Evolutionary conservation across 1,284 basidiomycete genomes (phyloP), one percentile per base, ranked within the genome.

Genomic region (Puccinia horiana): DNA sequence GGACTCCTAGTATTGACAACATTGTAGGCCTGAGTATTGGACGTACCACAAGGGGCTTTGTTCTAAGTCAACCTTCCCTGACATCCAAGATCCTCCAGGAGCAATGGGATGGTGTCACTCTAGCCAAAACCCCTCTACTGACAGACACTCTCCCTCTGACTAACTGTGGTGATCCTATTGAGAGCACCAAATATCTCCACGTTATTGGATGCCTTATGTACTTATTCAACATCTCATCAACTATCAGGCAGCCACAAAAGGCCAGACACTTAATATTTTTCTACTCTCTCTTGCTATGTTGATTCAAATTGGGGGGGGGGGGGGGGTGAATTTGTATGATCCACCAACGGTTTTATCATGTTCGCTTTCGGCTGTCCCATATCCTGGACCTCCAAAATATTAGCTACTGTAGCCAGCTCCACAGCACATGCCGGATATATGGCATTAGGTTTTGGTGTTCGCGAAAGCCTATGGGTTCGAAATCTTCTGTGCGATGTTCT

Each of bases 241-340:
- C n/a, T 76, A 76, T 26, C 23, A 65, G 3, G 56, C 18, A 0
- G 11, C n/a, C 11, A 76, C 75, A n/a, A n/a, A n/a, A n/a, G n/a
- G n/a, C n/a, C n/a, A n/a, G n/a, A n/a, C n/a, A n/a, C n/a, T n/a
- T n/a, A n/a, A n/a, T n/a, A n/a, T n/a, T n/a, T n/a, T 8, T 0
- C n/a, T 9, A 20, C 29, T 20, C 20, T 79, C 1, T 8, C 18
- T 26, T 69, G 63, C 49, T 79, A 29, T 70, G 58, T 69, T 12
- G 65, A 79, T 42, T 63, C 76, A 18, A 70, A 70, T n/a, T 79
- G 65, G 76, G 76, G 76, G n/a, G n/a, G n/a, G n/a, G n/a, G n/a
- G n/a, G n/a, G n/a, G 16, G 76, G 63, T 16, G 76, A 79, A 20
- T 32, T 37, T 26, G 52, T 44, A 12, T 4, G 76, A 23, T 79